Percentiles rank a stretch among this genome's conserved stretches.
These are phyloP conservation scores for Solanum sitiens DNA, from an alignment of 257 asterid genomes.

Conservation along the genomic window DNA sequence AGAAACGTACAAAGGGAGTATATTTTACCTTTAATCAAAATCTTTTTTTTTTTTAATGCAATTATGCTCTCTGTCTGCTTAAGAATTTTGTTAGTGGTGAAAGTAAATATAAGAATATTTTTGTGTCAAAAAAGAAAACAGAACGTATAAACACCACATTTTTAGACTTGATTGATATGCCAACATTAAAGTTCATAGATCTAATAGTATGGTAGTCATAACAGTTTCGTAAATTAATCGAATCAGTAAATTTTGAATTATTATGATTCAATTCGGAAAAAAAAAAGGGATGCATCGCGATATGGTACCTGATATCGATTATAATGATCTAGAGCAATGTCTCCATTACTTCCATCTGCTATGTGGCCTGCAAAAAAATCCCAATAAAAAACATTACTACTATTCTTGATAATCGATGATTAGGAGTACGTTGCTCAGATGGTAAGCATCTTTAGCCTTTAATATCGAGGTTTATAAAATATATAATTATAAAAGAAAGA, in stretches of 20 bases:
- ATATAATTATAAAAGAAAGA: not conserved
- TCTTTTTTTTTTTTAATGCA: not conserved
- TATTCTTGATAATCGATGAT: too few species aligned
- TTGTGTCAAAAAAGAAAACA: not conserved
- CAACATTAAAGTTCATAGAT: not conserved
- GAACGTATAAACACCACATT: not conserved
- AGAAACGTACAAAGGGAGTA: too few species aligned
- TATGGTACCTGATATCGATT: conserved; percentile 25
- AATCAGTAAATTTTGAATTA: not conserved
- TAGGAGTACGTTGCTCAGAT: too few species aligned
- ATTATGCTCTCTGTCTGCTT: not conserved
- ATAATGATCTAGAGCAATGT: conserved; percentile 34
- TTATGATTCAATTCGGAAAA: not conserved
- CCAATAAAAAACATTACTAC: not conserved
- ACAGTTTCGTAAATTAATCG: not conserved
- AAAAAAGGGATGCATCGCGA: not conserved
- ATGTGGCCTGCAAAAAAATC: conserved; percentile 16
- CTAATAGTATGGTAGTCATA: not conserved
- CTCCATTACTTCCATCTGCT: conserved; percentile 34
- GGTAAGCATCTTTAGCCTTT: too few species aligned
- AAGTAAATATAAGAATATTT: not conserved
- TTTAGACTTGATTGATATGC: not conserved
- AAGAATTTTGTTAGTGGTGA: not conserved
- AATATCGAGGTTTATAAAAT: not conserved
- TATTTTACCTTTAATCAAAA: not conserved